These are phyloP conservation scores for Tuctoria greenei DNA, from an alignment of 176 grass and related monocot genomes.

Conservation along the genomic window DNA sequence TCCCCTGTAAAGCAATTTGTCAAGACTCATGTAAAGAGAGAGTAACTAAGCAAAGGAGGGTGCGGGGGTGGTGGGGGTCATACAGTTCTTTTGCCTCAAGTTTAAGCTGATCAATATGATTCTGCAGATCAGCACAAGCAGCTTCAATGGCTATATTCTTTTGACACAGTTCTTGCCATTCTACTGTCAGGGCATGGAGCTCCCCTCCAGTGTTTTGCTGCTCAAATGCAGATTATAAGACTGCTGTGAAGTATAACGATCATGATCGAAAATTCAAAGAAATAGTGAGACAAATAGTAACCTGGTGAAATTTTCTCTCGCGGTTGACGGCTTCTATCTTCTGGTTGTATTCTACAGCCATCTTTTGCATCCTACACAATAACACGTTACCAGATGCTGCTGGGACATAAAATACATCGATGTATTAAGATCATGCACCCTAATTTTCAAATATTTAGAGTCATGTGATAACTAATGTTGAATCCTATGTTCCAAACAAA, in stretches of 20 bases:
- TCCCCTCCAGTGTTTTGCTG: slow-evolving; percentile 90
- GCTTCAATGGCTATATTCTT: slow-evolving; percentile 89
- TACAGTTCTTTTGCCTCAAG: slow-evolving; percentile 75
- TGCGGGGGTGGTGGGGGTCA: background rate
- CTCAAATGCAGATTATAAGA: slow-evolving; percentile 34
- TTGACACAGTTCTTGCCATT: slow-evolving; percentile 90
- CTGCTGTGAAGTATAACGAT: slow-evolving; percentile 1
- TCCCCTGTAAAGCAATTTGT: slow-evolving; percentile 45
- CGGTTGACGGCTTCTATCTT: slow-evolving; percentile 91
- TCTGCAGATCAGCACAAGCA: slow-evolving; percentile 76
- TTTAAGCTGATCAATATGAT: slow-evolving; percentile 70
- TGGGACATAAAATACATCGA: slow-evolving; percentile 12
- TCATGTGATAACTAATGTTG: background rate
- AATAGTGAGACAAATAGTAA: slow-evolving; percentile 14
- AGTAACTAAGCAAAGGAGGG: background rate
- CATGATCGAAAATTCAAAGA: slow-evolving; percentile 19
- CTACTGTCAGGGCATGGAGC: slow-evolving; percentile 66
- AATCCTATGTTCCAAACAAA: slow-evolving; percentile 3
- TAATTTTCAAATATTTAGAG: background rate
- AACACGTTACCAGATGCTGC: slow-evolving; percentile 5
- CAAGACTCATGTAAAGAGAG: background rate
- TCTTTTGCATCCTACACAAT: slow-evolving; percentile 73
- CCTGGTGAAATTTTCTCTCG: slow-evolving; percentile 96
- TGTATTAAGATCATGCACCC: background rate
- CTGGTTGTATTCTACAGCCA: slow-evolving; percentile 77